Percentiles rank a stretch among this genome's conserved stretches.
These are phyloP conservation scores for Cymbopogon flexuosus DNA, from an alignment of 202 grass and related monocot species.

Conservation along the genomic window DNA sequence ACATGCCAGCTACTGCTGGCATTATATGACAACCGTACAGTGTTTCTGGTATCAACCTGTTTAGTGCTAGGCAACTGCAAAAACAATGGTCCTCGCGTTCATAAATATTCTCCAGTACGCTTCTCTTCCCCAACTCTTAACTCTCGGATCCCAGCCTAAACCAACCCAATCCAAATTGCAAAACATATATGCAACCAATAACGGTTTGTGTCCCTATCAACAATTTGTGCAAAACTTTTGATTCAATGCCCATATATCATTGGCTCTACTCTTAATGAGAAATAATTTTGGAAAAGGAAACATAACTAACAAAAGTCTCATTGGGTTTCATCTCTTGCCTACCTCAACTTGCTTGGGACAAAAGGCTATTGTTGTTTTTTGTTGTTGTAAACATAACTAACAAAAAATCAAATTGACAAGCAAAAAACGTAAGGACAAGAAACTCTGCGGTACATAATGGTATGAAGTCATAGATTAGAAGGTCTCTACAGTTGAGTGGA, in stretches of 20 bases:
- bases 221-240: not conserved
- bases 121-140: constrained; percentile 23
- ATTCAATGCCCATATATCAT: not conserved
- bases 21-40: constrained; percentile 24
- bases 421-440: not conserved
- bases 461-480: not conserved
- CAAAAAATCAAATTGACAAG: not conserved
- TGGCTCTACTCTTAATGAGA: not conserved
- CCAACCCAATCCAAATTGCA: not conserved
- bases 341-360: too few species aligned
- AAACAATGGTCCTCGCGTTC: constrained; percentile 36
- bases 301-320: not conserved
- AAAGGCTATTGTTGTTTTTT: too few species aligned
- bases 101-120: constrained; percentile 40
- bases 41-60: constrained; percentile 19
- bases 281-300: not conserved
- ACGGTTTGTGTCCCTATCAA: not conserved
- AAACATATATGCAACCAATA: constrained; percentile 5
- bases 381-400: not conserved
- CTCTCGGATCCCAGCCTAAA: constrained; percentile 12
- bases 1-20: constrained; percentile 32
- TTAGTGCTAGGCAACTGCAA: constrained; percentile 9
- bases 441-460: not conserved
- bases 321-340: too few species aligned
- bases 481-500: not conserved